A percentile compares a stretch with the other conserved stretches of the same genome.
Conservation (phyloP, 2,329 filamentous ascomycete genomes). For the Chaetoscypha palmicola region DNA sequence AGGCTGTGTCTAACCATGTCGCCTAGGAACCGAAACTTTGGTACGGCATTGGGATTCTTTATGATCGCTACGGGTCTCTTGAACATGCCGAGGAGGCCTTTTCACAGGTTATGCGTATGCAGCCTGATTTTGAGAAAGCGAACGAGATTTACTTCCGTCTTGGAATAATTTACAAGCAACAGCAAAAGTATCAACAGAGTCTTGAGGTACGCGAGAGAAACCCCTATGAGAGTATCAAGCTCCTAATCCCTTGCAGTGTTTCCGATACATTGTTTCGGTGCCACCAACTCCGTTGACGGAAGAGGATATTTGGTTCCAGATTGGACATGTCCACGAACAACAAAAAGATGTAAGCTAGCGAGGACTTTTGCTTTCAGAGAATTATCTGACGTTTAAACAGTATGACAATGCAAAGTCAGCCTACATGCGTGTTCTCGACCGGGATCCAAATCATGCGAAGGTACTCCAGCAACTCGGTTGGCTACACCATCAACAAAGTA, state of each 20-base stretch:
- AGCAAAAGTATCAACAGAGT: conserved; percentile 87
- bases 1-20: too few species aligned
- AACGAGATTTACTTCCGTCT: conserved; percentile 98
- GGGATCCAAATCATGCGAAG: conserved; percentile 94
- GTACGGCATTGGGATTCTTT: conserved; percentile 98
- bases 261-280: conserved; percentile 94
- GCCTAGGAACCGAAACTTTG: conserved; percentile 95
- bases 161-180: conserved; percentile 99
- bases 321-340: conserved; percentile 96
- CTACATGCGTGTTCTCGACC: conserved; percentile 87
- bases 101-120: conserved; percentile 98
- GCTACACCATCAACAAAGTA: conserved; percentile 95
- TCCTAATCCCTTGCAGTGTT: conserved; percentile 57
- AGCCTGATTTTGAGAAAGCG: conserved; percentile 94
- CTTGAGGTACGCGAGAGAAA: conserved; percentile 69
- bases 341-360: conserved; percentile 80
- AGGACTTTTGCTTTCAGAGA: not conserved
- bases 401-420: conserved; percentile 90
- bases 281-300: conserved; percentile 89
- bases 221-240: too few species aligned
- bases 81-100: conserved; percentile 98
- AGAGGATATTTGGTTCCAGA: conserved; percentile 99
- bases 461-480: conserved; percentile 96
- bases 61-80: conserved; percentile 90
- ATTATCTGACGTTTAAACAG: conserved; percentile 41